A percentile compares a stretch with the other conserved stretches of the same genome.
Evolutionary conservation across 495 filamentous ascomycete species (phyloP).

Genomic region (Hyaloscypha hepaticicola): DNA sequence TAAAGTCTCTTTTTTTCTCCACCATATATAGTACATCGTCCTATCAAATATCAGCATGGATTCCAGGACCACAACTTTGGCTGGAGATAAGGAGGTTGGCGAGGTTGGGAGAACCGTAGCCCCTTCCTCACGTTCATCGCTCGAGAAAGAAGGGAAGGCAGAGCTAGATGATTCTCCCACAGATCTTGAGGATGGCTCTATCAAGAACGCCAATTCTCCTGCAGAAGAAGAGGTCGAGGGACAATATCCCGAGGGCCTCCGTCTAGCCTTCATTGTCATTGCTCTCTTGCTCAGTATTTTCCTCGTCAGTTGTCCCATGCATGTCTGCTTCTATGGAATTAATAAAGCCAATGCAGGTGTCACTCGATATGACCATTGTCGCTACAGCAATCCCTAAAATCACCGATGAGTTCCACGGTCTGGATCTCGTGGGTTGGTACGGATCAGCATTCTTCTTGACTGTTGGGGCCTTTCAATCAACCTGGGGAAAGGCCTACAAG

Average conservation of each 20-base stretch:
- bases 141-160: slow-evolving; percentile 17
- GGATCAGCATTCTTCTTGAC: slow-evolving; percentile 55
- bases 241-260: slow-evolving; percentile 24
- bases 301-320: slow-evolving; percentile 12
- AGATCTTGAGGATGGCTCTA: slow-evolving; percentile 25
- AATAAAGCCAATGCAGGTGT: slow-evolving; percentile 6
- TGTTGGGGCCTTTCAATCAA: slow-evolving; percentile 45
- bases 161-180: slow-evolving; percentile 13
- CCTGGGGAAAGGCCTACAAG: slow-evolving; percentile 40
- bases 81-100: slow-evolving; percentile 23
- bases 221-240: slow-evolving; percentile 11
- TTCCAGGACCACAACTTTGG: slow-evolving; percentile 25
- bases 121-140: slow-evolving; percentile 13
- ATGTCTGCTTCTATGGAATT: not conserved
- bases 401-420: slow-evolving; percentile 46
- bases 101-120: slow-evolving; percentile 10
- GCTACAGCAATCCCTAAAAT: slow-evolving; percentile 56
- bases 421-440: slow-evolving; percentile 56
- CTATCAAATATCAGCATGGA: slow-evolving; percentile 19
- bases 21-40: not conserved
- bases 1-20: not conserved
- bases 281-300: slow-evolving; percentile 29
- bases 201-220: not conserved
- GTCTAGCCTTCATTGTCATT: slow-evolving; percentile 22
- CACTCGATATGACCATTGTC: slow-evolving; percentile 44